Base-by-base conservation (phyloP, 2,329 filamentous ascomycete genomes). In the Paracamarosporium sp. region DNA sequence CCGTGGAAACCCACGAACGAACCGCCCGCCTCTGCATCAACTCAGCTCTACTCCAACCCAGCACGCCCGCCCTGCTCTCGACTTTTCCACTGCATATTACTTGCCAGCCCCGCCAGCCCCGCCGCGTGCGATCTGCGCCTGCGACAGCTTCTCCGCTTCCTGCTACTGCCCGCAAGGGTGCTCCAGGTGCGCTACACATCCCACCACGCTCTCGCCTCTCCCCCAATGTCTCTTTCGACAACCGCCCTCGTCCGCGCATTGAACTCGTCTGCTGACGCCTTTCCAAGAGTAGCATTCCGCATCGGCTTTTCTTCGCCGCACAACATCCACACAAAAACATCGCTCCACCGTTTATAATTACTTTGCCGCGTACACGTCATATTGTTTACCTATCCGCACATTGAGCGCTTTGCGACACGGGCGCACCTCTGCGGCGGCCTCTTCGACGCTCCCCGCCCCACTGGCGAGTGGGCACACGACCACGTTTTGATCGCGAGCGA, bases 381-480 rank as follows among this genome's bases (percentile, higher is more conserved):
- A 58, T 60, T 57, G 50, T 60, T 53, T 59, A 54, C 61, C 50
- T 61, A n/a, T 20, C 17, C 45, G 59, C 65, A 62, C 57, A 61
- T 66, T 61, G 53, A 62, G 52, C 58, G 56, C 60, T 59, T 53
- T 56, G 48, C 59, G 35, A 57, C 57, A 36, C 45, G 52, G 53
- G 45, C 44, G 60, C 55, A 68, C 68, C 60, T 57, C 33, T 31
- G 56, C 45, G 59, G 62, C 65, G 61, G 59, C 52, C 59, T 55
- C 54, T 57, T 54, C 44, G 55, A 54, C 60, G 56, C 50, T 60
- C 51, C 48, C 50, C 55, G 50, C 51, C 48, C n/a, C 45, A 53
- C 55, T 47, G 30, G 59, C 50, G 44, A 41, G 38, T 56, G 46
- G 45, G 46, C 33, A 52, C 50, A 31, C 45, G 40, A 24, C 53